These are phyloP conservation scores for Quercus engelmannii DNA, from an alignment of 306 rosid species.

Conservation along the genomic window DNA sequence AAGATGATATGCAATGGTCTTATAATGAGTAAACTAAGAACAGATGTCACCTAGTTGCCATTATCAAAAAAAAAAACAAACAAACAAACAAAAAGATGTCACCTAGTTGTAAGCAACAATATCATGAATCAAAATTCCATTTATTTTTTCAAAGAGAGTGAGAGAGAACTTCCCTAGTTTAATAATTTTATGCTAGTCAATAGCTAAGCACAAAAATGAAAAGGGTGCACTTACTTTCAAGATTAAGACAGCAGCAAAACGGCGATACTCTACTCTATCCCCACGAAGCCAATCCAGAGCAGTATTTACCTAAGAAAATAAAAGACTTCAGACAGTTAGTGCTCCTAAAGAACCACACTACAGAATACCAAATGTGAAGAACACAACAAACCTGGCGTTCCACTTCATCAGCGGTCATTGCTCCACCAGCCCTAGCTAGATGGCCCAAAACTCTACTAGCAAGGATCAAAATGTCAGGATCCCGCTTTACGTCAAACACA, in stretches of 20 bases:
- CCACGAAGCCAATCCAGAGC: slow-evolving; percentile 91
- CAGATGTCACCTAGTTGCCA: not conserved
- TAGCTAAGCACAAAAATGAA: not conserved
- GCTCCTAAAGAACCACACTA: not conserved
- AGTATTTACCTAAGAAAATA: slow-evolving; percentile 56
- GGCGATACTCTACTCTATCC: slow-evolving; percentile 84
- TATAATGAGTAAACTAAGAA: not conserved
- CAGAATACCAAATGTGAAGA: not conserved
- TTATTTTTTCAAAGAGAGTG: not conserved
- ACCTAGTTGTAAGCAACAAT: not conserved
- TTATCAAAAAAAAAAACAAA: too few species aligned
- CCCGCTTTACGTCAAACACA: slow-evolving; percentile 85
- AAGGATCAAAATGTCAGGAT: slow-evolving; percentile 82
- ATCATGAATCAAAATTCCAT: not conserved
- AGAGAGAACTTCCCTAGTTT: not conserved
- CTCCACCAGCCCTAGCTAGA: slow-evolving; percentile 94
- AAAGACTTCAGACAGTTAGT: slow-evolving; percentile 14
- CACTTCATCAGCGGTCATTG: slow-evolving; percentile 98
- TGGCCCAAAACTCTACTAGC: slow-evolving; percentile 97
- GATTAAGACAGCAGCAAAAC: slow-evolving; percentile 92
- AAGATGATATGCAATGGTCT: not conserved
- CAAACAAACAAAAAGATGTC: too few species aligned
- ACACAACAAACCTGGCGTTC: slow-evolving; percentile 74
- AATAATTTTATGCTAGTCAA: not conserved
- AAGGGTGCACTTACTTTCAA: slow-evolving; percentile 66